These are phyloP conservation scores for Arthromyces matolae DNA, from an alignment of 768 basidiomycete species.

Conservation along the genomic window DNA sequence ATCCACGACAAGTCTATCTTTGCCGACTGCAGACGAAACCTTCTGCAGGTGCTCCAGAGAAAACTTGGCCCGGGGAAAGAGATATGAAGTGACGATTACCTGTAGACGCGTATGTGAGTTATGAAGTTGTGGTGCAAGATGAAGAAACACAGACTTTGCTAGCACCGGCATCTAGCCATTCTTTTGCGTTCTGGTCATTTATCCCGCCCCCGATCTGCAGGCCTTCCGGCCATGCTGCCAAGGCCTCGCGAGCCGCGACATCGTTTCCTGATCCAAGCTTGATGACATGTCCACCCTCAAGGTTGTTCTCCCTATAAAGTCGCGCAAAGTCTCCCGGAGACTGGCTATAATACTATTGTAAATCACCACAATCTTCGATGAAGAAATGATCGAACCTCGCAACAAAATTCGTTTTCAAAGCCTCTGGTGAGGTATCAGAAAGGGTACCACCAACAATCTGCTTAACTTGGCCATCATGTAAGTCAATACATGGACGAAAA, in stretches of 20 bases:
- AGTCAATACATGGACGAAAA: conserved; percentile 94
- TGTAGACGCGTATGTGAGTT: conserved; percentile 30
- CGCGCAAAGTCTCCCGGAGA: conserved; percentile 76
- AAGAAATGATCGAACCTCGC: conserved; percentile 81
- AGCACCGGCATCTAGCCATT: conserved; percentile 88
- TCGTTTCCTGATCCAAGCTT: conserved; percentile 93
- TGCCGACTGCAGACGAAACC: conserved; percentile 65
- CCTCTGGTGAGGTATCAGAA: conserved; percentile 56
- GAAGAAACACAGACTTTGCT: conserved; percentile 56
- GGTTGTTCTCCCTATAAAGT: conserved; percentile 64
- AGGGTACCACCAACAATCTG: conserved; percentile 97
- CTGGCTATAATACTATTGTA: conserved; percentile 43
- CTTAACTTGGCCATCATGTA: conserved; percentile 94
- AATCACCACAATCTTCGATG: conserved; percentile 5
- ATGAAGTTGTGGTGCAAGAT: not conserved
- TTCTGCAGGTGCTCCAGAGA: conserved; percentile 64
- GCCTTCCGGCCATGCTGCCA: conserved; percentile 78
- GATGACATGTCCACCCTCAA: conserved; percentile 92
- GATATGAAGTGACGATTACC: conserved; percentile 97
- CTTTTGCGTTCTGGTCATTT: conserved; percentile 68
- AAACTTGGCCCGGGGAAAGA: conserved; percentile 85
- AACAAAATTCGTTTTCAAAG: conserved; percentile 85
- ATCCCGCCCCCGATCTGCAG: conserved; percentile 96
- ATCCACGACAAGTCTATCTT: conserved; percentile 89
- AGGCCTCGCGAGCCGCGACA: conserved; percentile 78